These are phyloP conservation scores for Aspergillus pseudoglaucus DNA, from an alignment of 2,329 filamentous ascomycete species.

Conservation along the genomic window DNA sequence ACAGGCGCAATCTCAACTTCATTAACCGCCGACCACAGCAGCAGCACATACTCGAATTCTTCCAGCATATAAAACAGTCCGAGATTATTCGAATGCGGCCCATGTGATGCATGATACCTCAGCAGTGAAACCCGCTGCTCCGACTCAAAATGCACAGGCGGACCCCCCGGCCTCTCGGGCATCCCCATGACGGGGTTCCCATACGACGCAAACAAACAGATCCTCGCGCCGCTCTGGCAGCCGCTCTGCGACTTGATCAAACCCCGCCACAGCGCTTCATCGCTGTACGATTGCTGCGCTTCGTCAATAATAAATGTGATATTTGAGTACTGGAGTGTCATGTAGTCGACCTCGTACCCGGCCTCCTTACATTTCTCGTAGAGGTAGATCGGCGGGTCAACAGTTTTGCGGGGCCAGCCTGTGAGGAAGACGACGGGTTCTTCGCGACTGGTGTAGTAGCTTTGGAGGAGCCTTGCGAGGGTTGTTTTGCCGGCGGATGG, in stretches of 20 bases:
- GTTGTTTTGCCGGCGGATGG: slow-evolving; percentile 1
- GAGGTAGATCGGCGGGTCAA: neutral
- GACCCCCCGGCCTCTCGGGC: neutral
- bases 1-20: neutral
- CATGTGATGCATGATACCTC: neutral
- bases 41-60: neutral
- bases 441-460: neutral
- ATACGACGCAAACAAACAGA: slow-evolving; percentile 1
- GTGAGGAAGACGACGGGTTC: neutral
- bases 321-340: neutral
- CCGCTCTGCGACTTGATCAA: neutral
- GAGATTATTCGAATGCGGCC: neutral
- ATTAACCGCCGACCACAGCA: neutral
- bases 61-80: neutral
- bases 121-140: neutral
- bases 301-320: neutral
- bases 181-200: neutral
- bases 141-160: neutral
- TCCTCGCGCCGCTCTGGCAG: neutral
- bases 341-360: neutral
- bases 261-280: neutral
- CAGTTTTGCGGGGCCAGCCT: neutral
- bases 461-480: neutral
- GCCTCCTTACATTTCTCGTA: neutral
- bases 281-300: neutral